Base-by-base conservation (phyloP, 805 yeast species). In the Wickerhamiella galacta region DNA sequence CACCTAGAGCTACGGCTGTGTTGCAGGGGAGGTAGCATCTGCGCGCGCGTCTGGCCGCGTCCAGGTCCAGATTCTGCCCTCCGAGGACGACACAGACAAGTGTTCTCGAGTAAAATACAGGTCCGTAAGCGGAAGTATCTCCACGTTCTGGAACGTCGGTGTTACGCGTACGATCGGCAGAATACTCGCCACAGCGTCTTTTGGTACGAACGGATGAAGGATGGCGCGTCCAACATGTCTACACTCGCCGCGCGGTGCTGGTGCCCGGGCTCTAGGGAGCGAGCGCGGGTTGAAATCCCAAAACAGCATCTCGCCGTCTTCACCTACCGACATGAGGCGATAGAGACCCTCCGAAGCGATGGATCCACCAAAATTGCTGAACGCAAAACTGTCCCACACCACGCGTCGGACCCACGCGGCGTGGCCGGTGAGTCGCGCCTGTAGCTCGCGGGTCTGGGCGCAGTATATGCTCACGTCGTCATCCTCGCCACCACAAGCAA, bases 241-340 rank as follows among this genome's bases (percentile, higher is more conserved):
- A 10, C 33, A 28, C 16, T 16, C 22, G 17, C 11, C 16, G 15
- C 21, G n/a, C 8, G 37, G 30, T 16, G 36, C n/a, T n/a, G 29
- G 26, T 17, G 25, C 31, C 32, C 35, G 37, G 18, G 47, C 45
- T 22, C 48, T 31, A 4, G 46, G 51, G 25, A 65, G 43, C 22
- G 58, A 51, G 37, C 59, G 49, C 3, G 71, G 72, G 10, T 61
- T 56, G 38, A 71, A 67, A 39, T 71, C 75, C 66, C 72, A 71
- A 23, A 68, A 52, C 14, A 63, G 42, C 6, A 70, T 43, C 16
- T 54, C 52, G 3, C 73, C 70, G 41, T 71, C 77, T 36, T 70
- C 73, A 7, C 72, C 72, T 14, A 63, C 70, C 9, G 68, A 54
- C 3, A 70, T 71, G 6, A 71, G 51, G 20, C 72, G 49, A 43